Percentiles rank a stretch among this genome's conserved stretches.
Conservation (phyloP, 306 rosid species). For the Casuarina glauca region DNA sequence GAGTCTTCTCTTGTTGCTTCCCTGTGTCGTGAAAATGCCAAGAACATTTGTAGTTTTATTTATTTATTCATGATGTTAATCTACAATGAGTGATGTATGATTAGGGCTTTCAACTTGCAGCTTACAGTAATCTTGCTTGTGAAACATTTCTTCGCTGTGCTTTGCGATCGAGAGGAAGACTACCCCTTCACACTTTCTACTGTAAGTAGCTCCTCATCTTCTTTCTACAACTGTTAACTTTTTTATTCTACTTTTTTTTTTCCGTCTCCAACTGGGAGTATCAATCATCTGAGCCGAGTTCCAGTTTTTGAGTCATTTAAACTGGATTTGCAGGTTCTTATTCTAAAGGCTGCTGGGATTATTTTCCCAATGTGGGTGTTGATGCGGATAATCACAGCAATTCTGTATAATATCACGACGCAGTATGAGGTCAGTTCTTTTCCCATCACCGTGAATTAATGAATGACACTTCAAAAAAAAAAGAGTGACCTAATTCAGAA, state of each 20-base stretch:
- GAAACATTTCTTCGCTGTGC: constrained; percentile 61
- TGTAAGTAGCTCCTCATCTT: constrained; percentile 41
- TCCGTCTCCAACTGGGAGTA: background rate
- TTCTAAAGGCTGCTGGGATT: constrained; percentile 71
- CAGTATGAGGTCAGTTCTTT: constrained; percentile 37
- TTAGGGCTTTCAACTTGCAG: constrained; percentile 40
- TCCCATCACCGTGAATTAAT: background rate
- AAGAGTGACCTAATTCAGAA: constrained; percentile 10
- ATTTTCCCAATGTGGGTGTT: constrained; percentile 79
- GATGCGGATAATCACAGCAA: constrained; percentile 46
- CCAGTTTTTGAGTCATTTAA: background rate
- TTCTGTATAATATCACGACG: constrained; percentile 43
- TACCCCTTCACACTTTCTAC: constrained; percentile 81
- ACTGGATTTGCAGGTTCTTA: constrained; percentile 35
- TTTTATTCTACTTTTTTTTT: background rate
- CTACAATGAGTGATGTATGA: background rate
- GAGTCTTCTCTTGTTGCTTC: too few relatives aligned
- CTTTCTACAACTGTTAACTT: background rate
- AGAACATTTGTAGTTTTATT: background rate
- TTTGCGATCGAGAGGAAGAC: constrained; percentile 49
- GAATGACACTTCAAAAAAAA: background rate
- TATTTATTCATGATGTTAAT: background rate
- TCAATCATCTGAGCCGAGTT: background rate
- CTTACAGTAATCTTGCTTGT: constrained; percentile 65
- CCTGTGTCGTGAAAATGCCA: too few relatives aligned